phyloP scores from a whole-genome alignment of 106 monocot genomes.

The Dioscorea zingiberensis region DNA sequence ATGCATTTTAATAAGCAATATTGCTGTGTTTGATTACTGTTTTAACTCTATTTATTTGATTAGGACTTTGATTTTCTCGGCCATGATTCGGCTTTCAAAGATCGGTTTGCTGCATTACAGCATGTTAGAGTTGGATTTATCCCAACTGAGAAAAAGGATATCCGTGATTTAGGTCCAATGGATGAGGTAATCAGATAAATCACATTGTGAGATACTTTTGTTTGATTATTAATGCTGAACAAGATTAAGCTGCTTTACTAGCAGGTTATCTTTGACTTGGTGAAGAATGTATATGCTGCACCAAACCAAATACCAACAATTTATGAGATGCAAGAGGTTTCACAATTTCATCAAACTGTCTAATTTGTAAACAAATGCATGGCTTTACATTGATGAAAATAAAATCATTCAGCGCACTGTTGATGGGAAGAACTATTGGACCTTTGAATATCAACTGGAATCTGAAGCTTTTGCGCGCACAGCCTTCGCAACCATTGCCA shows the following conservation, averaged over 20 bases:
- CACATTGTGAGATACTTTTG: not conserved
- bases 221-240: too few species aligned
- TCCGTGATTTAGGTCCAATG: constrained; percentile 81
- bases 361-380: too few species aligned
- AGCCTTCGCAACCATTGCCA: constrained; percentile 76
- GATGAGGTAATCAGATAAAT: constrained; percentile 52
- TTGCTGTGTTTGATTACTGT: not conserved
- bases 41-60: not conserved
- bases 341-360: too few species aligned
- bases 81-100: constrained; percentile 92
- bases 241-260: not conserved
- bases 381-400: too few species aligned
- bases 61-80: constrained; percentile 85
- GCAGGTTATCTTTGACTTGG: constrained; percentile 68
- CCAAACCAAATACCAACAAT: constrained; percentile 73
- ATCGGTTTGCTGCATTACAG: constrained; percentile 65
- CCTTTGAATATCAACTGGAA: constrained; percentile 74
- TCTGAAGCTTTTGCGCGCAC: constrained; percentile 49
- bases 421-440: constrained; percentile 96
- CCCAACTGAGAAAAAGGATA: constrained; percentile 69
- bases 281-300: constrained; percentile 83
- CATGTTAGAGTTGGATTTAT: constrained; percentile 82
- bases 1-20: not conserved
- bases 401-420: constrained; percentile 46
- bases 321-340: constrained; percentile 73